Evolutionary conservation across 441 rosid species (phyloP), one percentile per base, ranked within the genome.

Genomic region (Populus hybrid): DNA sequence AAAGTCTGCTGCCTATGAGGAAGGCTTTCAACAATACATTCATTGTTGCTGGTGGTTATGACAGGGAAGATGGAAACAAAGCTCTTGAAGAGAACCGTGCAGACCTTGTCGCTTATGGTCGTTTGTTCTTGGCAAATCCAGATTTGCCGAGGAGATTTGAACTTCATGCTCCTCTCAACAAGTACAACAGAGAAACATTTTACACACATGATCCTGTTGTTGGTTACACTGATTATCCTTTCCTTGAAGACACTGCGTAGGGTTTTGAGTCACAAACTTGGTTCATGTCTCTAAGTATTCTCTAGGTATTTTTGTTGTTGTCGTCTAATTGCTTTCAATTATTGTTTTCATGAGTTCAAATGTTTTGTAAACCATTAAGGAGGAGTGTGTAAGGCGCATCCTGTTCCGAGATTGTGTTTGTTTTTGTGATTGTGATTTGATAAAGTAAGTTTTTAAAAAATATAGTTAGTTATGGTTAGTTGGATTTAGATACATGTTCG

Each of bases 211-310:
- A 87, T 74, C 86, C 84, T 0, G 78, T 85, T 9, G 16, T 82
- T n/a, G 90, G 88, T 5, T 83, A 81, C 71, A 83, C 80, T 3
- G 87, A 85, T 72, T 87, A 82, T 29, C 86, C 87, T 14, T 82
- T 80, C 68, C 82, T 87, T 85, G 69, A 92, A 83, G 83, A 87
- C 83, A 64, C 1, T 2, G 24, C 67, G 65, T 91, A 82, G 85
- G 26, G 5, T 12, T 59, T 89, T 8, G 3, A 33, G 36, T 33
- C 36, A 33, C 36, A 33, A 33, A 33, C 36, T 33, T 33, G 35
- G 26, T 24, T 24, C 26, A 24, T 24, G 26, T 24, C 26, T 24
- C 26, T 24, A 24, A 24, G 26, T 33, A 33, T 33, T 33, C 35
- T 33, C 7, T 1, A 1, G 1, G 35, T 33, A 33, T 33, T 33